Evolutionary conservation across 1,139 yeast genomes (phyloP).

Genomic region (Taiozyma sp.): DNA sequence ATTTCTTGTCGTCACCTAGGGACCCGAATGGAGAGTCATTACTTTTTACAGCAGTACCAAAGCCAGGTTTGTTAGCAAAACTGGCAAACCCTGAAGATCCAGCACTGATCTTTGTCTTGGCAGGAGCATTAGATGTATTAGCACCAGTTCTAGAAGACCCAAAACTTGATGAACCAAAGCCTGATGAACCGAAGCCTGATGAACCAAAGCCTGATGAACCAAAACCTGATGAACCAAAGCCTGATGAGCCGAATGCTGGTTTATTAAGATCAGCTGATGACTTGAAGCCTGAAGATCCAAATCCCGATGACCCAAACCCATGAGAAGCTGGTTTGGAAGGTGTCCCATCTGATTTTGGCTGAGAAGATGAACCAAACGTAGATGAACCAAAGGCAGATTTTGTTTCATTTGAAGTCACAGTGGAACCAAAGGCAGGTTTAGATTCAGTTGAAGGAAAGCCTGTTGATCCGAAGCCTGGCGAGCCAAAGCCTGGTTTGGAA

Average conservation of each 20-base stretch:
- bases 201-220: constrained; percentile 1
- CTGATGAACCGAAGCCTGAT: constrained; percentile 1
- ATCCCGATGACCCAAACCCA: constrained; percentile 12
- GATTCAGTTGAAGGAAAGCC: not conserved
- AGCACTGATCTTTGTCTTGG: not conserved
- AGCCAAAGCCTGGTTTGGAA: not conserved
- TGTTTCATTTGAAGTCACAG: constrained; percentile 2
- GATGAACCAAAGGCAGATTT: constrained; percentile 15
- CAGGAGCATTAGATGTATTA: not conserved
- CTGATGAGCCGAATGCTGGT: constrained; percentile 4
- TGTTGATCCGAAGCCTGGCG: not conserved
- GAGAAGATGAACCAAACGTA: constrained; percentile 14
- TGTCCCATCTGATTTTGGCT: constrained; percentile 10
- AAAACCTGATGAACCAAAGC: constrained; percentile 10
- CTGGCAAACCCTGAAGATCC: not conserved
- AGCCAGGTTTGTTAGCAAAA: not conserved
- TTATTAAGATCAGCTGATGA: not conserved
- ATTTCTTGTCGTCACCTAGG: not conserved
- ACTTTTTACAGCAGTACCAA: constrained; percentile 1
- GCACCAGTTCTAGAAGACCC: constrained; percentile 9
- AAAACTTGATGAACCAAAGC: constrained; percentile 2
- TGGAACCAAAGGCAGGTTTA: constrained; percentile 19
- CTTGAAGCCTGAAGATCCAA: constrained; percentile 5
- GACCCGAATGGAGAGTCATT: constrained; percentile 5
- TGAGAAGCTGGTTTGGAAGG: constrained; percentile 5